Conservation (phyloP, 78 protist genomes). For the Paulinella micropora region DNA sequence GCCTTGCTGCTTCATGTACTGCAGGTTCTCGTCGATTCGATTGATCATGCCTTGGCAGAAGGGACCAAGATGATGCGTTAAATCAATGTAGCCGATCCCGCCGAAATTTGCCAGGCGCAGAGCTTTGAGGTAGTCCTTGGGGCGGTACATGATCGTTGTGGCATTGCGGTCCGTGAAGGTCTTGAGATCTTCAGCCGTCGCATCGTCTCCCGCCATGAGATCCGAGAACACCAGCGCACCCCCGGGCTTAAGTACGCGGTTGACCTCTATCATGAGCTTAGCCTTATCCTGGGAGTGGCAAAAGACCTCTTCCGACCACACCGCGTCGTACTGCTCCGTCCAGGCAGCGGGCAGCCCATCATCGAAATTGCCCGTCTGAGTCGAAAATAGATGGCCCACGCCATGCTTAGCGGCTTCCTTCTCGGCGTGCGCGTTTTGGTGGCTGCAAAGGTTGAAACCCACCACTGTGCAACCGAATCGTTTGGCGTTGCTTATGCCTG, state of each 20-base stretch:
- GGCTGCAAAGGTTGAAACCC: not conserved
- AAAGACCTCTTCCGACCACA: not conserved
- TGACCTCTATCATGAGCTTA: not conserved
- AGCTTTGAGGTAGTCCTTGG: not conserved
- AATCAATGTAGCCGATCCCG: not conserved
- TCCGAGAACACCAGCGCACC: not conserved
- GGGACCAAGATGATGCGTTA: not conserved
- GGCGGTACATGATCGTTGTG: not conserved
- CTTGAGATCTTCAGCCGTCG: not conserved
- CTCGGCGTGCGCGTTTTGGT: not conserved
- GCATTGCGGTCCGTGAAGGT: not conserved
- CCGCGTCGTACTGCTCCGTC: not conserved
- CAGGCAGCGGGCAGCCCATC: not conserved
- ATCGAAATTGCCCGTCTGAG: not conserved
- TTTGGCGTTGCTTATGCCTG: not conserved
- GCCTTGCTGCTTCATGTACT: not conserved
- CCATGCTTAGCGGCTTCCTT: not conserved
- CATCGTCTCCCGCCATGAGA: not conserved
- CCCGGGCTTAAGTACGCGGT: not conserved
- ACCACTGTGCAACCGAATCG: not conserved
- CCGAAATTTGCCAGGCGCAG: not conserved
- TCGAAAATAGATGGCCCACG: not conserved
- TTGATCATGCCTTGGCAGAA: not conserved
- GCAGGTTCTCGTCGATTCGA: not conserved
- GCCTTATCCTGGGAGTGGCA: not conserved